phyloP scores from a whole-genome alignment of 2,329 filamentous ascomycete genomes.

The Exophiala phaeomuriformis region DNA sequence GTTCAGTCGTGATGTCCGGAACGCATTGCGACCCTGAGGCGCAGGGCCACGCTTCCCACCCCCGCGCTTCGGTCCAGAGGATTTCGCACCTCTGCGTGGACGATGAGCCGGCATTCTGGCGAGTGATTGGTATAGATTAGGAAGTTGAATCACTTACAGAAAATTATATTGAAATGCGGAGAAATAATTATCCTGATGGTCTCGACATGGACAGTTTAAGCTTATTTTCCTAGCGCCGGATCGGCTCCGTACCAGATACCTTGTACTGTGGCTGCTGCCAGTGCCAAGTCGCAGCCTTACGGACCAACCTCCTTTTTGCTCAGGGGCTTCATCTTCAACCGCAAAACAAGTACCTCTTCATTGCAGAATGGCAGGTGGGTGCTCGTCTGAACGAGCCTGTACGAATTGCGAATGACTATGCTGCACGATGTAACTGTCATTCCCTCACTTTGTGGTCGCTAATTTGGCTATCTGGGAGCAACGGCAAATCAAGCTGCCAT shows the following conservation, averaged over 20 bases:
- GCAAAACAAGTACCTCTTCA: too few relatives aligned
- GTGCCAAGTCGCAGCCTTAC: background rate
- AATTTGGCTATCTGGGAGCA: too few relatives aligned
- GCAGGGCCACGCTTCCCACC: constrained; percentile 28
- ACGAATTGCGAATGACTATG: too few relatives aligned
- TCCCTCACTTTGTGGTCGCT: too few relatives aligned
- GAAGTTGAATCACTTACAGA: background rate
- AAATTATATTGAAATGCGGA: constrained; percentile 1
- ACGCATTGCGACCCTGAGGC: constrained; percentile 29
- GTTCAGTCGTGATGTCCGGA: constrained; percentile 35
- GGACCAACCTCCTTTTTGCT: background rate
- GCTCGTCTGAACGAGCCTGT: too few relatives aligned
- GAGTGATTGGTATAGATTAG: background rate
- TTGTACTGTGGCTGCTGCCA: background rate
- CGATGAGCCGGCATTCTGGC: constrained; percentile 12
- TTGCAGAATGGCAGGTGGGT: too few relatives aligned
- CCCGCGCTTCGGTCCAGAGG: constrained; percentile 30
- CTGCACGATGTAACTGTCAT: too few relatives aligned
- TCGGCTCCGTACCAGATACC: background rate
- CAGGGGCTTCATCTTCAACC: background rate
- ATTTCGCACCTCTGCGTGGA: constrained; percentile 20
- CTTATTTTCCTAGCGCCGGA: constrained; percentile 1
- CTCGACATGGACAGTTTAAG: background rate
- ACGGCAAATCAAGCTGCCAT: too few relatives aligned
- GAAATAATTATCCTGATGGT: background rate